Base-by-base conservation (phyloP, 2,329 filamentous ascomycete genomes). In the Microsporum ferrugineum region DNA sequence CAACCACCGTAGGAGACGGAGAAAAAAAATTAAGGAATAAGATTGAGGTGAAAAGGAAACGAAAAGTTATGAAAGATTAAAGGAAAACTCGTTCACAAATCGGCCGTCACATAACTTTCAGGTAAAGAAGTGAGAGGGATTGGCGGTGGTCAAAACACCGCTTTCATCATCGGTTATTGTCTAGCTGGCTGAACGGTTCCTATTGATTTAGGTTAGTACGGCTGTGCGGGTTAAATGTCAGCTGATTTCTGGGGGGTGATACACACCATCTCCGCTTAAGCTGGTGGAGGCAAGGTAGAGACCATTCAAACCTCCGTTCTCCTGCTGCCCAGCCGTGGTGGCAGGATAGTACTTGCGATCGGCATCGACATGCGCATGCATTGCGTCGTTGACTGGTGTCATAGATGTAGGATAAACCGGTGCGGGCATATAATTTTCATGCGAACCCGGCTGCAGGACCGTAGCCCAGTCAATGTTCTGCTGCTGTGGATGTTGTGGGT, bases 361-460 rank as follows among this genome's bases (percentile, higher is more conserved):
- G 71, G 77, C 73, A 80, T 77, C 75, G 63, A 80, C 82, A 76
- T 85, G 86, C 76, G 78, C 79, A 80, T 86, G 87, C 79, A 82
- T 83, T 79, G 78, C 80, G 79, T 83, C 87, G 80, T 85, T 85
- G 75, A 80, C 84, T 78, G 85, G 81, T 75, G 82, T 80, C 81
- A 82, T 79, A 79, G 86, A 86, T 80, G 85, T 72, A 73, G 80
- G 77, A 76, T 82, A 84, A 72, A 81, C 79, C 72, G 78, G 78
- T 76, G 79, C 82, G 12, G 49, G 33, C 78, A 82, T 81, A 76
- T 83, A 85, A 75, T 80, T 78, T 76, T 84, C 79, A 75, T 86
- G 83, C 77, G 83, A 80, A 81, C 84, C 85, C 78, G 85, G 76
- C 78, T 86, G 86, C 79, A 89, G 89, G 84, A 90, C 88, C 73